Evolutionary conservation across 2,329 filamentous ascomycete species (phyloP), one percentile per base, ranked within the genome.

Genomic region (Trichoderma atrobrunneum): DNA sequence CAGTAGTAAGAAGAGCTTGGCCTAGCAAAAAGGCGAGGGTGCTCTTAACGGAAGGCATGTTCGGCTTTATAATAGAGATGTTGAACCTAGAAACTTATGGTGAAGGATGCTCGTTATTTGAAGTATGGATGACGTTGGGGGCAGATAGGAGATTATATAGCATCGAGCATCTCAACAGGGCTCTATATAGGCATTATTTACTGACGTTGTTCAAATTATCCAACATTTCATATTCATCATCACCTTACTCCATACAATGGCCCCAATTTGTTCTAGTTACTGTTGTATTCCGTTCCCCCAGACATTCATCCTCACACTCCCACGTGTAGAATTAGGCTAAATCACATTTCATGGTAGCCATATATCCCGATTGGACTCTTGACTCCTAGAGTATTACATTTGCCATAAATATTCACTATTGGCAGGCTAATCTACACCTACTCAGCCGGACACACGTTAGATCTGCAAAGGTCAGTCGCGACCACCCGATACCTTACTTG

Each of bases 391-490:
- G 21, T 26, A 39, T 62, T 62, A 14, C 12, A 62, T 62, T 24
- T 62, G 21, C 60, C 7, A 62, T 62, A 8, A 21, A 28, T 26
- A 54, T 54, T 24, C 11, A 21, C 12, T 5, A 56, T 65, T 65
- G 63, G 65, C 10, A 68, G 65, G 65, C 65, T 68, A 68, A 68
- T 68, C 18, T 28, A 18, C 54, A 32, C 18, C 30, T 32, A 30
- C 54, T 68, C 56, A 59, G 34, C 65, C 65, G 56, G 54, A 68
- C 34, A 56, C 65, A 68, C 34, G 34, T 56, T 56, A 68, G 65
- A 68, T 68, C 34, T 60, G 18, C 65, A 68, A 43, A 43, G 24
- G 54, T 36, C 34, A 32, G 54, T 56, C 65, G 30, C 54, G 65
- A 68, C 54, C 54, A 14, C n/a, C 54, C 54, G 54, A 60, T 43